Evolutionary conservation across 305 asterid species (phyloP).

Genomic region (Nicotiana rustica): DNA sequence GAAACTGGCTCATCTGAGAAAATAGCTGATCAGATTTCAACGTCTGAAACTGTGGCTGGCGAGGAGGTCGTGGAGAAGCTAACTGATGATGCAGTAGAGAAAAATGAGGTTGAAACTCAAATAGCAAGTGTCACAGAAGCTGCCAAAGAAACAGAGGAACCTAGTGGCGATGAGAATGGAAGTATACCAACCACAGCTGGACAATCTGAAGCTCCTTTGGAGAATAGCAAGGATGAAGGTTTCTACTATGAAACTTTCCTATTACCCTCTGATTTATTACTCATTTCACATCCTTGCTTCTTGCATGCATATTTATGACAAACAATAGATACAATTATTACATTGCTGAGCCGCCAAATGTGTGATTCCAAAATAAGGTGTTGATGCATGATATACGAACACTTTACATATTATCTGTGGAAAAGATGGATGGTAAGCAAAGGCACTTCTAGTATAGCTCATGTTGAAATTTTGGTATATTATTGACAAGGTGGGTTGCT

Average conservation of each 20-base stretch:
- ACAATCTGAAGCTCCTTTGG: slow-evolving; percentile 42
- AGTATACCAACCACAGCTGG: slow-evolving; percentile 49
- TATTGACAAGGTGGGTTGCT: too few relatives aligned
- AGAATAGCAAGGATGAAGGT: slow-evolving; percentile 53
- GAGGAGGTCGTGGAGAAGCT: slow-evolving; percentile 44
- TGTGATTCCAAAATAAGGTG: slow-evolving; percentile 30
- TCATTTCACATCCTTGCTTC: slow-evolving; percentile 18
- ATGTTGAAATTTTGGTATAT: not conserved
- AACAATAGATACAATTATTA: slow-evolving; percentile 2
- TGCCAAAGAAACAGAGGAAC: slow-evolving; percentile 49
- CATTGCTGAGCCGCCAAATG: not conserved
- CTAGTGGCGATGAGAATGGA: slow-evolving; percentile 38
- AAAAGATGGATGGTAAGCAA: not conserved
- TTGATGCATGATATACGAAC: slow-evolving; percentile 20
- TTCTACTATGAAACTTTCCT: slow-evolving; percentile 31
- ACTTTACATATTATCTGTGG: slow-evolving; percentile 8
- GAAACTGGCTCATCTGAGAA: slow-evolving; percentile 46
- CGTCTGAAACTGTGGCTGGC: slow-evolving; percentile 40
- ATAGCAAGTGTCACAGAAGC: slow-evolving; percentile 34
- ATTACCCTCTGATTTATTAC: slow-evolving; percentile 2
- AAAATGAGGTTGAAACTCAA: slow-evolving; percentile 47
- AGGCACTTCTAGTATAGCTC: slow-evolving; percentile 5
- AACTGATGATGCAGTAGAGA: slow-evolving; percentile 42
- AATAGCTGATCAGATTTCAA: slow-evolving; percentile 44
- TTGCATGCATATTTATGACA: slow-evolving; percentile 1